Conservation (phyloP, 768 basidiomycete genomes). For the Suillus fuscotomentosus region DNA sequence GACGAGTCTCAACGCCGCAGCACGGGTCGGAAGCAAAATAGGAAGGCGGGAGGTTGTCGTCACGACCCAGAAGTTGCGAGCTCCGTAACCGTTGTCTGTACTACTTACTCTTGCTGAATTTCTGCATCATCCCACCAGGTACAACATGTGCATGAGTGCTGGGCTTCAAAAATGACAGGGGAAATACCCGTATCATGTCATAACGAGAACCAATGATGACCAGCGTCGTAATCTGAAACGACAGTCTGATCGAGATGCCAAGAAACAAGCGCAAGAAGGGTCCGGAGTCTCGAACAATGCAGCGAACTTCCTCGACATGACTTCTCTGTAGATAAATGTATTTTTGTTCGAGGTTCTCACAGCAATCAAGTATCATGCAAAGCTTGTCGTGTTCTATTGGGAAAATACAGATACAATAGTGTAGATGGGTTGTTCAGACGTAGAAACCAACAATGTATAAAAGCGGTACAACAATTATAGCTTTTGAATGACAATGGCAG, state of each 20-base stretch:
- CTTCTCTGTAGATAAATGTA: background rate
- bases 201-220: background rate
- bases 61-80: constrained; percentile 15
- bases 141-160: background rate
- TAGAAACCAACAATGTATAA: constrained; percentile 8
- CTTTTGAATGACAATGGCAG: constrained; percentile 86
- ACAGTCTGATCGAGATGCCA: background rate
- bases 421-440: constrained; percentile 12
- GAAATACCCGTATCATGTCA: background rate
- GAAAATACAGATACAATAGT: constrained; percentile 9
- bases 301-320: background rate
- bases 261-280: background rate
- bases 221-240: background rate
- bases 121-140: background rate
- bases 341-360: background rate
- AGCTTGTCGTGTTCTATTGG: constrained; percentile 5
- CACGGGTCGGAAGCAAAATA: background rate
- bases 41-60: background rate
- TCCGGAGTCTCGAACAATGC: background rate
- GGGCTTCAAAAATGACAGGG: background rate
- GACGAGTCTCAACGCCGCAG: background rate
- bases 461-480: constrained; percentile 44
- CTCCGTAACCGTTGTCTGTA: background rate
- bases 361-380: background rate
- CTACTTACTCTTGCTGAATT: background rate